Base-by-base conservation (phyloP, 2,329 filamentous ascomycete species). In the Colletotrichum sp. region DNA sequence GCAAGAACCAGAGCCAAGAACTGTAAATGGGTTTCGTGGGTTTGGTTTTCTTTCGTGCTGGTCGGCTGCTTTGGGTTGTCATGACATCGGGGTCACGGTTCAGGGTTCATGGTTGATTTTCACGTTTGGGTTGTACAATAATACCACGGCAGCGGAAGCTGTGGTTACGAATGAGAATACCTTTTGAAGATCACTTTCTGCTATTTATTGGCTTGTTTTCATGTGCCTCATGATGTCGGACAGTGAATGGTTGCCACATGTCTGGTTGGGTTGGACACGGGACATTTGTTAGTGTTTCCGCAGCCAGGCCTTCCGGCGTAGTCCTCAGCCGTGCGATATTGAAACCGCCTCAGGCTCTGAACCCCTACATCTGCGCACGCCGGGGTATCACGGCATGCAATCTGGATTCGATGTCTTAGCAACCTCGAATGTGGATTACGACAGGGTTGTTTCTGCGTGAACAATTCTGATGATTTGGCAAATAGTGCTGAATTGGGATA, bases 1-100 rank as follows among this genome's bases (percentile, higher is more conserved):
- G 94, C 89, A 98, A 98, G 93, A 94, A 92, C 86, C 90, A 92
- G 82, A 98, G 95, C 90, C 96, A 98, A 90, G 96, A 98, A 91
- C 91, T 98, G 90, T 98, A 95, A 91, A 89, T 82, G 81, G 78
- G 78, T 82, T 75, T 77, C 84, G 82, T 81, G 81, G 79, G 87
- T 89, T 88, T 87, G 86, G 87, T 89, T 86, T 88, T 88, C 86
- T 87, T 92, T 88, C 89, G 71, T 78, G 82, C 87, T 87, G 89
- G 87, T 90, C 89, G 90, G 87, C 87, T 89, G 89, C 89, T 90
- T 91, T 86, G 89, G 93, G 91, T 92, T 92, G 93, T 92, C 92
- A 95, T 93, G 92, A 94, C 94, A 94, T 92, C 90, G 90, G 91
- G 92, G 92, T 94, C 90, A 93, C 90, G 92, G 93, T 93, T 91